Evolutionary conservation across 2,329 filamentous ascomycete species (phyloP).

Genomic region (Scedosporium dehoogii): DNA sequence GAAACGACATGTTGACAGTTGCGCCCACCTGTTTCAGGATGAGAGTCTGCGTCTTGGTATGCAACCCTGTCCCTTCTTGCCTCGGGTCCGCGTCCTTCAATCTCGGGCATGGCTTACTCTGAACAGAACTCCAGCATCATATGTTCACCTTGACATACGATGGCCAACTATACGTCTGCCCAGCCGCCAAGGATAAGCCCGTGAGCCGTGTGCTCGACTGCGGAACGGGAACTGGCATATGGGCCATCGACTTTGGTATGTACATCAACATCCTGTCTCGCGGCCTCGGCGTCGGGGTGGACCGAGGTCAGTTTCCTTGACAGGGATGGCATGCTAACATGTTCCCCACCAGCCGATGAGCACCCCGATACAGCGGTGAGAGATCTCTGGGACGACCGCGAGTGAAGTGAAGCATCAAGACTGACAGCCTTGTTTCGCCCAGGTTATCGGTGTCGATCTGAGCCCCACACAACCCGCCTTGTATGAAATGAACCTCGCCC

Average conservation of each 20-base stretch:
- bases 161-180: slow-evolving; percentile 14
- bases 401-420: no score
- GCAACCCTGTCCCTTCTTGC: not conserved
- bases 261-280: not conserved
- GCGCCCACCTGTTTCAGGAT: not conserved
- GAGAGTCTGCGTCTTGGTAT: not conserved
- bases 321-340: not conserved
- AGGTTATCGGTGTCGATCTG: slow-evolving; percentile 29
- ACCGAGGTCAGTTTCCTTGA: no score
- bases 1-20: not conserved
- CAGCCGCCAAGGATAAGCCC: slow-evolving; percentile 9
- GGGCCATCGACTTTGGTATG: slow-evolving; percentile 21
- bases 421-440: not conserved
- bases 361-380: slow-evolving; percentile 17
- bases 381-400: no score
- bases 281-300: no score
- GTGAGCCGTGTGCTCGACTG: slow-evolving; percentile 18
- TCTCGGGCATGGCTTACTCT: slow-evolving; percentile 10
- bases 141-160: slow-evolving; percentile 16
- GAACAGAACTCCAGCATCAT: slow-evolving; percentile 18
- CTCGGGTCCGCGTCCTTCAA: slow-evolving; percentile 4
- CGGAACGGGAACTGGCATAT: slow-evolving; percentile 21
- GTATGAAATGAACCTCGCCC: slow-evolving; percentile 13
- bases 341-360: slow-evolving; percentile 12
- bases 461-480: slow-evolving; percentile 29